A percentile compares a stretch with the other conserved stretches of the same genome.
Evolutionary conservation across 2,329 filamentous ascomycete genomes (phyloP).

Genomic region (Neonectria punicea): DNA sequence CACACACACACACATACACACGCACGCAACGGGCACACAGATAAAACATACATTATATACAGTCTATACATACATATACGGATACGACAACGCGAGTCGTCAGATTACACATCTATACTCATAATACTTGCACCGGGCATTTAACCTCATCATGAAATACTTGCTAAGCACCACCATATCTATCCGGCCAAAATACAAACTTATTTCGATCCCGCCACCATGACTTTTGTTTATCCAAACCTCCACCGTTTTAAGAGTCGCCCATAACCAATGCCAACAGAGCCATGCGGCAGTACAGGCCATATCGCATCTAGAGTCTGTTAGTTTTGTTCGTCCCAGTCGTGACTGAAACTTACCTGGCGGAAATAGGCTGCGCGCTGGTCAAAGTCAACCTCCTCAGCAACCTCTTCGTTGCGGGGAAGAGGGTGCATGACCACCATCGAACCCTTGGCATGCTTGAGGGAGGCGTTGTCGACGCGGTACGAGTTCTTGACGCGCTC

Average conservation of each 20-base stretch:
- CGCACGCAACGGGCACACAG: constrained; percentile 34
- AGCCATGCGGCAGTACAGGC: constrained; percentile 97
- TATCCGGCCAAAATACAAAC: constrained; percentile 42
- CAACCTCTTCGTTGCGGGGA: constrained; percentile 91
- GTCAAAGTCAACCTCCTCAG: constrained; percentile 97
- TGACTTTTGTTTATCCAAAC: constrained; percentile 31
- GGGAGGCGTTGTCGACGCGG: constrained; percentile 87
- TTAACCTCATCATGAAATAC: constrained; percentile 43
- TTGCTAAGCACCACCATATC: constrained; percentile 44
- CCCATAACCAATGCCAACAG: constrained; percentile 90
- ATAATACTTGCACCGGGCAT: constrained; percentile 36
- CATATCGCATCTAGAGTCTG: constrained; percentile 85
- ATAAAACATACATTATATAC: constrained; percentile 32
- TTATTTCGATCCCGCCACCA: constrained; percentile 22
- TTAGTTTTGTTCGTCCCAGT: constrained; percentile 24
- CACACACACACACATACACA: constrained; percentile 24
- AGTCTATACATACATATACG: constrained; percentile 36
- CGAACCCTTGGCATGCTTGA: constrained; percentile 90
- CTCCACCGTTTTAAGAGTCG: constrained; percentile 41
- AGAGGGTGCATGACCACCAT: constrained; percentile 97
- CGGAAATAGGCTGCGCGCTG: constrained; percentile 97
- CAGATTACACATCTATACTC: constrained; percentile 42
- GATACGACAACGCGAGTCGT: constrained; percentile 43
- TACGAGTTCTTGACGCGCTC: constrained; percentile 90
- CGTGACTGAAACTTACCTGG: constrained; percentile 76